Conservation (phyloP, 139 green algal species). For the Chlamydomonas sphaeroides region DNA sequence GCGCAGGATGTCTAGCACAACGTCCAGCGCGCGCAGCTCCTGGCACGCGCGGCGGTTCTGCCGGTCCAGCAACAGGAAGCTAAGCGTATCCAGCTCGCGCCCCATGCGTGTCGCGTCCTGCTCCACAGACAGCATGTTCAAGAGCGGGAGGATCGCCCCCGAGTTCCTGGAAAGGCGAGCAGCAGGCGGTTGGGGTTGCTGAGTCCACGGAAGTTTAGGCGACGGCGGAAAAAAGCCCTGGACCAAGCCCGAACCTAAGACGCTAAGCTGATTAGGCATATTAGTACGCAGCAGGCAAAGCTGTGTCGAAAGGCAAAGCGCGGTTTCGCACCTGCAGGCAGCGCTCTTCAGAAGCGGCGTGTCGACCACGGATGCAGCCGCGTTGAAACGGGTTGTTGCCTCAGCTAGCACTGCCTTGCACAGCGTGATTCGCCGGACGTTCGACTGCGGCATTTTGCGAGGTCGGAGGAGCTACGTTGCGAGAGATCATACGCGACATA, state of each 20-base stretch:
- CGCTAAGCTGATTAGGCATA: not conserved
- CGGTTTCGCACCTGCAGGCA: conserved; percentile 3
- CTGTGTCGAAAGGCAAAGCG: not conserved
- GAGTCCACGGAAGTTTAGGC: not conserved
- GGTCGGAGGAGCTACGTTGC: too few species aligned
- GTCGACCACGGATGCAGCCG: not conserved
- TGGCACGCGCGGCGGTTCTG: conserved; percentile 27
- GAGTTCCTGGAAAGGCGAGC: conserved; percentile 38
- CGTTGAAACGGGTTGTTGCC: not conserved
- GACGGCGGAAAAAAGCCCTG: too few species aligned
- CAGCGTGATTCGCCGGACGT: conserved; percentile 10
- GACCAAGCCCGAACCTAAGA: not conserved
- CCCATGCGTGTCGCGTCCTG: not conserved
- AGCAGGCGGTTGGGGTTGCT: not conserved
- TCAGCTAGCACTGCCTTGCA: conserved; percentile 18
- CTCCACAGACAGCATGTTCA: conserved; percentile 36
- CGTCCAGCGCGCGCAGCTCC: conserved; percentile 31
- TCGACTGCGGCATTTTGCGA: not conserved
- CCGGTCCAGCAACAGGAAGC: conserved; percentile 47
- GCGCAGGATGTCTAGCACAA: conserved; percentile 34
- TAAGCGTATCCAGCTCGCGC: conserved; percentile 20
- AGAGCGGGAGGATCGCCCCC: conserved; percentile 32
- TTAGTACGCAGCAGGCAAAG: not conserved
- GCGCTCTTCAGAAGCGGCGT: not conserved
- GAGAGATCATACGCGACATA: too few species aligned